Conservation (phyloP, 176 grass and related monocot species). For the Calamus simplicifolius region DNA sequence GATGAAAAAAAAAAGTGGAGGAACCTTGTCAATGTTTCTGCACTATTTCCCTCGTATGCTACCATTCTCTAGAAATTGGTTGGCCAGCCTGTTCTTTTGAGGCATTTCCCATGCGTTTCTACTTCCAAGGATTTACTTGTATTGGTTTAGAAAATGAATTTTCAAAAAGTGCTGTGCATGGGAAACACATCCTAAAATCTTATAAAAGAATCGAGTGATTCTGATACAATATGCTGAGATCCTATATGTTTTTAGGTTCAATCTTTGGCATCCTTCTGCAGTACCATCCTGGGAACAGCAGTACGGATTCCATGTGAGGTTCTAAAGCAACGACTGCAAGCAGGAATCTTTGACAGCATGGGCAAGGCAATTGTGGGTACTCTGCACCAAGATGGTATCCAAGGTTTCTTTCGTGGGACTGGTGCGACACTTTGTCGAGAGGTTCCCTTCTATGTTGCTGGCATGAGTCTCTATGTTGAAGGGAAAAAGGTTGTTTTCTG, state of each 20-base stretch:
- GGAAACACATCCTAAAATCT: too few relatives aligned
- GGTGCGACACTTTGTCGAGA: slow-evolving; percentile 92
- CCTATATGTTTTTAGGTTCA: slow-evolving; percentile 47
- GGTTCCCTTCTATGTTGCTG: slow-evolving; percentile 97
- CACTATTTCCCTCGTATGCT: too few relatives aligned
- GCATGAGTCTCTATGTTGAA: slow-evolving; percentile 87
- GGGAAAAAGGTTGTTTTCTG: slow-evolving; percentile 57
- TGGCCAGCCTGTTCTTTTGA: too few relatives aligned
- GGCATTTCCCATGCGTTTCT: too few relatives aligned
- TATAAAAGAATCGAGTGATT: too few relatives aligned
- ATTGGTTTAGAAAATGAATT: too few relatives aligned
- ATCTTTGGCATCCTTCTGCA: slow-evolving; percentile 90
- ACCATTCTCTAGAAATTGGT: too few relatives aligned
- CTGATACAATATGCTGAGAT: neutral
- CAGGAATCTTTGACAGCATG: slow-evolving; percentile 81
- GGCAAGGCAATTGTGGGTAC: slow-evolving; percentile 96
- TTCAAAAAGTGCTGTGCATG: too few relatives aligned
- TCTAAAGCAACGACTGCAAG: slow-evolving; percentile 87
- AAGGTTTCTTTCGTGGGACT: slow-evolving; percentile 92
- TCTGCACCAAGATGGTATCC: slow-evolving; percentile 53
- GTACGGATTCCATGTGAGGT: slow-evolving; percentile 92
- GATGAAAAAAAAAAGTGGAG: too few relatives aligned
- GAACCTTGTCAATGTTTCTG: too few relatives aligned
- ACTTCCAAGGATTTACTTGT: too few relatives aligned
- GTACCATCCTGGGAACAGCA: slow-evolving; percentile 80